Evolutionary conservation across 23 red algal species (phyloP), one percentile per base, ranked within the genome.

Genomic region (Agarophyton chilense): DNA sequence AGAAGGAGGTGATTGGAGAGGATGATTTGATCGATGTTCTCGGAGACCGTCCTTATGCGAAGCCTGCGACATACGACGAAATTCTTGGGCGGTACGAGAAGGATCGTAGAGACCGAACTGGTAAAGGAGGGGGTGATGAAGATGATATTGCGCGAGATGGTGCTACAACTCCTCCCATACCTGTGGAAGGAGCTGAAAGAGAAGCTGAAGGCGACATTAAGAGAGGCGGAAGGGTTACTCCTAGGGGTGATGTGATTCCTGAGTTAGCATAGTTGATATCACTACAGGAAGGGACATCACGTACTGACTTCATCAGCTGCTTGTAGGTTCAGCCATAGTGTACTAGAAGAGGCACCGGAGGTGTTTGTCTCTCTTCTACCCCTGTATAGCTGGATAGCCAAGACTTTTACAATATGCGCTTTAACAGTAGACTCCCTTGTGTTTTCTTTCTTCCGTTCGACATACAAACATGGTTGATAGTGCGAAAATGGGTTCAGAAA

Each of bases 61-160:
- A 99, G 68, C 78, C 91, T 31, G 94, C 91, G 17, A 88, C 95
- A 40, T 99, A 99, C 82, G 97, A 99, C 81, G 83, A 79, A 56
- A 85, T 90, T 52, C 85, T 99, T 12, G 92, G 77, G 18, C 83
- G 78, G 34, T 95, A 75, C 89, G 97, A 99, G 31, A 79, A 89
- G 7, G 97, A 95, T 65, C 89, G 97, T 18, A 57, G 43, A 24
- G 44, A 88, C 14, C 91, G 96, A 39, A 90, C 82, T 26, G 81
- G 91, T 24, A 35, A 68, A 42, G 66, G 70, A 28, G 83, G 42
- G 19, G 83, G 83, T 18, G 88, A 70, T 55, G 70, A 81, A 24
- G 88, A 91, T 58, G 46, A 26, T 2, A 52, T 42, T 49, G 88
- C 88, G 9, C 70, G 61, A 47, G 88, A 82, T 60, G 58, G 58